These are phyloP conservation scores for Ustilago sp. DNA, from an alignment of 1,284 basidiomycete genomes.

Conservation along the genomic window DNA sequence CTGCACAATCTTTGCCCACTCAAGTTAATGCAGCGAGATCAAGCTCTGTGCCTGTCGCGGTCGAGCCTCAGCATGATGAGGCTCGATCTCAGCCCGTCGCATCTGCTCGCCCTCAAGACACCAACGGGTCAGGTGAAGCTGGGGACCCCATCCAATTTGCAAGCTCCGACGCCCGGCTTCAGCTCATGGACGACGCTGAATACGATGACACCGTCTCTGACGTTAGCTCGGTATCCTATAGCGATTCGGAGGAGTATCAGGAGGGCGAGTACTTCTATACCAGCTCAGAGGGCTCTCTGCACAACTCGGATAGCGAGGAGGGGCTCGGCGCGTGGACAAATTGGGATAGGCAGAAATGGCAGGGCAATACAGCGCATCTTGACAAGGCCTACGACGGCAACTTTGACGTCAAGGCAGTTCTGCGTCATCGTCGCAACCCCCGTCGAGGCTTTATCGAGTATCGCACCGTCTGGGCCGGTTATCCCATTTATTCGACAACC, in stretches of 20 bases:
- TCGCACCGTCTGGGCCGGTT: constrained; percentile 38
- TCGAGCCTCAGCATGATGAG: constrained; percentile 3
- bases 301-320: constrained; percentile 32
- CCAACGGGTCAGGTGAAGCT: constrained; percentile 2
- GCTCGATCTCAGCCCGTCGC: constrained; percentile 8
- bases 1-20: constrained; percentile 2
- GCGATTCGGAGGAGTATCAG: constrained; percentile 24
- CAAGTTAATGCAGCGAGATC: constrained; percentile 7
- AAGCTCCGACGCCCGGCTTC: constrained; percentile 10
- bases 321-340: constrained; percentile 37
- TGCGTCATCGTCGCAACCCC: constrained; percentile 41
- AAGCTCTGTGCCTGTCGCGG: constrained; percentile 16
- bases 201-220: constrained; percentile 22
- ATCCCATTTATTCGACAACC: constrained; percentile 38
- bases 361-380: constrained; percentile 29
- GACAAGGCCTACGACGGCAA: constrained; percentile 38
- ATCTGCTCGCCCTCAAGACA: constrained; percentile 11
- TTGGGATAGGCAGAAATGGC: constrained; percentile 38
- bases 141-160: constrained; percentile 18
- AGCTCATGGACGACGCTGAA: neutral
- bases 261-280: constrained; percentile 30
- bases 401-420: constrained; percentile 31
- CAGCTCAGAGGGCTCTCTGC: constrained; percentile 46
- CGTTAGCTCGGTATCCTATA: constrained; percentile 26
- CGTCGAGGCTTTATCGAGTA: constrained; percentile 42